phyloP scores from a whole-genome alignment of 352 stramenopile genomes.

The Elongisporangium senticosum region DNA sequence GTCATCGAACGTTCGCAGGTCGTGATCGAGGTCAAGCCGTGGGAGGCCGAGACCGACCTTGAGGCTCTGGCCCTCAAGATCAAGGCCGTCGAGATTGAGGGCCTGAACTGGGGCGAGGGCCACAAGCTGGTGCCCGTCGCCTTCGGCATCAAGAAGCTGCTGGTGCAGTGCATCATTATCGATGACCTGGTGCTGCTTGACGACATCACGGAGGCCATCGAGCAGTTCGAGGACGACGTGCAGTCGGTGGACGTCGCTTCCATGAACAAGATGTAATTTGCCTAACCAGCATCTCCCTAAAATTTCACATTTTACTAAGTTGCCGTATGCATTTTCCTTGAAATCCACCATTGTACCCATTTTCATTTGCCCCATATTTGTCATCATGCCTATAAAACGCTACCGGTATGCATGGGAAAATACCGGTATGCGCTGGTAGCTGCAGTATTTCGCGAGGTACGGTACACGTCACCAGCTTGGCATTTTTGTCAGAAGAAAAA shows the following conservation, averaged over 20 bases:
- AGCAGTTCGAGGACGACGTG: slow-evolving; percentile 78
- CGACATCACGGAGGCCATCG: slow-evolving; percentile 80
- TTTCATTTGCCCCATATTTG: background rate
- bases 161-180: slow-evolving; percentile 80
- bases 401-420: too few species aligned
- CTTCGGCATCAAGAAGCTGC: slow-evolving; percentile 85
- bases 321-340: background rate
- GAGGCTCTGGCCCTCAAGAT: slow-evolving; percentile 70
- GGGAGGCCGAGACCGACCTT: slow-evolving; percentile 74
- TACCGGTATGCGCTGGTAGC: too few species aligned
- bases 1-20: slow-evolving; percentile 55
- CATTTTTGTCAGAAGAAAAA: too few species aligned
- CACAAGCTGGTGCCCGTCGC: slow-evolving; percentile 82
- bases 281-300: background rate
- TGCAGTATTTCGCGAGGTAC: too few species aligned
- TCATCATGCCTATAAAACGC: too few species aligned
- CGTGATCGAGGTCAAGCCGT: slow-evolving; percentile 66
- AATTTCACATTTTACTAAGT: slow-evolving; percentile 3
- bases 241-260: slow-evolving; percentile 82
- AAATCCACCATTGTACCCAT: background rate
- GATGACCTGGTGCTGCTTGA: slow-evolving; percentile 76
- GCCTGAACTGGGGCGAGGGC: slow-evolving; percentile 71
- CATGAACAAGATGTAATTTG: slow-evolving; percentile 84
- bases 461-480: too few species aligned
- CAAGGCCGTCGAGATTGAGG: slow-evolving; percentile 65